Evolutionary conservation across 345 rosid species (phyloP).

Genomic region (Gossypium rotundifolium): DNA sequence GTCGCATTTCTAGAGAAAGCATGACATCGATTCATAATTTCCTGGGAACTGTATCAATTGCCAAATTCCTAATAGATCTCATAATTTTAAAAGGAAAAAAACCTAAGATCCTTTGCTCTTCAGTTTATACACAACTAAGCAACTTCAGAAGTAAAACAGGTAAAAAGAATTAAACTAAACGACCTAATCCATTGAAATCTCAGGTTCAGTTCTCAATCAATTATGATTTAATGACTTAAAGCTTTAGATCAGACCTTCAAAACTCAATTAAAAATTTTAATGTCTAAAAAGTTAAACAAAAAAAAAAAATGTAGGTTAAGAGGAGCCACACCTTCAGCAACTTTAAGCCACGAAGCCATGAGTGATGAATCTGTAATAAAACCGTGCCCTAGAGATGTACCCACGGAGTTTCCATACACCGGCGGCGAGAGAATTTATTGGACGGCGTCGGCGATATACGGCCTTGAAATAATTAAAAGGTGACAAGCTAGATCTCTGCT

Average conservation of each 20-base stretch:
- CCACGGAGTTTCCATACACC: constrained; percentile 39
- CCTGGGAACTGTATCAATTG: neutral
- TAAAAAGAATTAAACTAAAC: neutral
- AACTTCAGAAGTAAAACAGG: neutral
- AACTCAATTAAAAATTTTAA: neutral
- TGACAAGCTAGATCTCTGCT: constrained; percentile 2
- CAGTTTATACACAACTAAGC: neutral
- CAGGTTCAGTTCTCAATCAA: neutral
- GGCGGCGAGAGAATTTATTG: constrained; percentile 11
- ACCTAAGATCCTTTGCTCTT: neutral
- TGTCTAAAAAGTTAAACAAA: neutral
- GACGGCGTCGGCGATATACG: constrained; percentile 14
- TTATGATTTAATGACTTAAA: constrained; percentile 4
- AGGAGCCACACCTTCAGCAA: constrained; percentile 78
- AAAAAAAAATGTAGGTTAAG: neutral
- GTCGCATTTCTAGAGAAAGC: neutral
- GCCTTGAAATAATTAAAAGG: neutral
- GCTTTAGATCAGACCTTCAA: constrained; percentile 5
- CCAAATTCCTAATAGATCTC: neutral
- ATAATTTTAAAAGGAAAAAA: neutral
- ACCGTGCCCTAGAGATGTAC: constrained; percentile 28
- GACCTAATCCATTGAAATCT: neutral
- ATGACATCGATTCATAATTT: neutral
- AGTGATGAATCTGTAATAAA: constrained; percentile 15
- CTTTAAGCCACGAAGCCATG: constrained; percentile 99